Evolutionary conservation across 208 protist species (phyloP).

Genomic region (Acanthamoeba rhysodes): DNA sequence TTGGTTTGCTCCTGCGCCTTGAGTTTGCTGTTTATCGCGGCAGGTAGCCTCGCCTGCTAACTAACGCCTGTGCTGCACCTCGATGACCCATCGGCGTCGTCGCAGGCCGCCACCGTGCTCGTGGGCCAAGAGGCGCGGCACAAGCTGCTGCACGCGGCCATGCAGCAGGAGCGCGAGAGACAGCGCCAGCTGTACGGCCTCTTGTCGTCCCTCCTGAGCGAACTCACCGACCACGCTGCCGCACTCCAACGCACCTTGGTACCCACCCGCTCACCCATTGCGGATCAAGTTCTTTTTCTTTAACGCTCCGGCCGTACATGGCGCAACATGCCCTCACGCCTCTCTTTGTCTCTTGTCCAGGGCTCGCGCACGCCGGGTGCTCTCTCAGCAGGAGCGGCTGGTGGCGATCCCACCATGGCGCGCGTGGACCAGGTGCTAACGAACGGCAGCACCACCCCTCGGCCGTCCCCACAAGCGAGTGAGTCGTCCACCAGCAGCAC

Average conservation of each 20-base stretch:
- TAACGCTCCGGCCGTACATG: no score
- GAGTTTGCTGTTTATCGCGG: no score
- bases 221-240: neutral
- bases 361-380: neutral
- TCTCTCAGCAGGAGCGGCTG: neutral
- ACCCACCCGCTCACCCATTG: neutral
- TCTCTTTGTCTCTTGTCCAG: neutral
- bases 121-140: neutral
- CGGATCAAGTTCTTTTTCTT: neutral
- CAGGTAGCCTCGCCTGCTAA: neutral
- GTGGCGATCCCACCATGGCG: neutral
- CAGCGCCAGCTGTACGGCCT: conserved; percentile 25
- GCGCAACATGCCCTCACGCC: neutral
- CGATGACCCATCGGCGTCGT: neutral
- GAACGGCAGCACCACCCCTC: neutral
- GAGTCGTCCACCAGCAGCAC: no score
- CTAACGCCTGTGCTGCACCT: neutral
- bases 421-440: neutral
- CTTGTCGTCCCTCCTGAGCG: neutral
- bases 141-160: neutral
- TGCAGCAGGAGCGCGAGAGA: neutral
- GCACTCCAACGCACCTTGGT: neutral
- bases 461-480: neutral
- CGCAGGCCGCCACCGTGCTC: neutral
- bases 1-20: neutral